Conservation (phyloP, 176 grass and related monocot genomes). For the Dactylis glomerata region DNA sequence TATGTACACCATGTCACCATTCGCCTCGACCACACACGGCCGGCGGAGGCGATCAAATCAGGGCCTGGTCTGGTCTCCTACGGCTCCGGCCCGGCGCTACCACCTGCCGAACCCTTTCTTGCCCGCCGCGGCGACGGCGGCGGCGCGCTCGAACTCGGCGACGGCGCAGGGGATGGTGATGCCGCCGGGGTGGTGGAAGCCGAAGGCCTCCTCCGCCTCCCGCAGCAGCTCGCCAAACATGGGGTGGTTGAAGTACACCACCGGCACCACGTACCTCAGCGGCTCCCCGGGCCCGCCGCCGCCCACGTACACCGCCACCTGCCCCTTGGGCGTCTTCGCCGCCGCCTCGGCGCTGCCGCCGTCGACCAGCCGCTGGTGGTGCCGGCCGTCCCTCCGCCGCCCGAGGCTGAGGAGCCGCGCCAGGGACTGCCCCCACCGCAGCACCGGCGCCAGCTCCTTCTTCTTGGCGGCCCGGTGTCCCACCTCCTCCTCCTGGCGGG, state of each 20-base stretch:
- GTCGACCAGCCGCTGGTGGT: not conserved
- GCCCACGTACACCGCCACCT: constrained; percentile 88
- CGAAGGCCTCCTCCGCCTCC: constrained; percentile 94
- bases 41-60: not conserved
- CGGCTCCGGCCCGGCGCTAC: not conserved
- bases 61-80: not conserved
- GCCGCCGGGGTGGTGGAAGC: constrained; percentile 86
- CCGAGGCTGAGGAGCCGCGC: constrained; percentile 38
- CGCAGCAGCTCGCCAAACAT: constrained; percentile 76
- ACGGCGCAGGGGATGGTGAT: constrained; percentile 95
- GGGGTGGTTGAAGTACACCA: constrained; percentile 96
- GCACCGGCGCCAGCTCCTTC: constrained; percentile 36
- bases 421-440: constrained; percentile 53
- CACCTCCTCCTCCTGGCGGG: not conserved
- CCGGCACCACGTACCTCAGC: constrained; percentile 73
- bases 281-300: constrained; percentile 34
- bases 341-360: not conserved
- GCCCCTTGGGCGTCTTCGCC: constrained; percentile 63
- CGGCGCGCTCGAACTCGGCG: constrained; percentile 63
- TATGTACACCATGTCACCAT: constrained; percentile 42
- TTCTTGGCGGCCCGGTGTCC: not conserved
- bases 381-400: not conserved
- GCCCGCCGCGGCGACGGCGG: constrained; percentile 43
- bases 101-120: constrained; percentile 44
- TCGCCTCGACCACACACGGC: not conserved